Conservation (phyloP, 441 rosid species). For the Brassica hybrid region DNA sequence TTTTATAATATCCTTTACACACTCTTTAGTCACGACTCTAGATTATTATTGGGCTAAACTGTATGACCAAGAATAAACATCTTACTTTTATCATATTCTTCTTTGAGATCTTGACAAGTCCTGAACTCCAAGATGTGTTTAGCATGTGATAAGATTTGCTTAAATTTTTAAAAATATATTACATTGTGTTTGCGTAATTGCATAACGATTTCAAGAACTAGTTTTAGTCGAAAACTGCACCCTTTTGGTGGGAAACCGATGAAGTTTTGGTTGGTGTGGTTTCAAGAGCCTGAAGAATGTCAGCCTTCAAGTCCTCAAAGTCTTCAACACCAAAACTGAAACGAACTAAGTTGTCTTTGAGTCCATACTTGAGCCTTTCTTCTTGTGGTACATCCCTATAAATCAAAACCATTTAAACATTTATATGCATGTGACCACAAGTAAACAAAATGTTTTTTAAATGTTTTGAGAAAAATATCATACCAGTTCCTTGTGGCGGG, state of each 20-base stretch:
- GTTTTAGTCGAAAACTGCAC: not conserved
- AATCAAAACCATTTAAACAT: not conserved
- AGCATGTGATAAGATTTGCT: constrained; percentile 22
- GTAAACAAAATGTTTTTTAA: not conserved
- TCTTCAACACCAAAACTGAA: constrained; percentile 39
- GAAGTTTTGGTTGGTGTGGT: not conserved
- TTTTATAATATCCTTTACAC: constrained; percentile 5
- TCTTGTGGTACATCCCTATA: constrained; percentile 71
- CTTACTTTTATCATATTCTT: constrained; percentile 65
- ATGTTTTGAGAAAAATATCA: no score
- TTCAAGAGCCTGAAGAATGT: constrained; percentile 30
- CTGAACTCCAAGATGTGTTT: constrained; percentile 44
- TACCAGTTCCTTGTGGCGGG: constrained; percentile 83
- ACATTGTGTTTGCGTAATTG: no score
- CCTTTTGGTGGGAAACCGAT: not conserved
- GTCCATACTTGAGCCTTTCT: constrained; percentile 71
- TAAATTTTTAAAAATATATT: no score
- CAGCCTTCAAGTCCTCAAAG: constrained; percentile 29
- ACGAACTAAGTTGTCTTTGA: constrained; percentile 69
- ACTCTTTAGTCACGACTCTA: constrained; percentile 15
- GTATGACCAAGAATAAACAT: constrained; percentile 14
- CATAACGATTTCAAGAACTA: not conserved
- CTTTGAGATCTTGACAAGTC: constrained; percentile 81
- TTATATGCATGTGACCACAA: not conserved
- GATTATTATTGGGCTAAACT: constrained; percentile 14